Percentiles rank a stretch among this genome's conserved stretches.
Conservation (phyloP, 345 rosid species). For the Murraya koenigii region DNA sequence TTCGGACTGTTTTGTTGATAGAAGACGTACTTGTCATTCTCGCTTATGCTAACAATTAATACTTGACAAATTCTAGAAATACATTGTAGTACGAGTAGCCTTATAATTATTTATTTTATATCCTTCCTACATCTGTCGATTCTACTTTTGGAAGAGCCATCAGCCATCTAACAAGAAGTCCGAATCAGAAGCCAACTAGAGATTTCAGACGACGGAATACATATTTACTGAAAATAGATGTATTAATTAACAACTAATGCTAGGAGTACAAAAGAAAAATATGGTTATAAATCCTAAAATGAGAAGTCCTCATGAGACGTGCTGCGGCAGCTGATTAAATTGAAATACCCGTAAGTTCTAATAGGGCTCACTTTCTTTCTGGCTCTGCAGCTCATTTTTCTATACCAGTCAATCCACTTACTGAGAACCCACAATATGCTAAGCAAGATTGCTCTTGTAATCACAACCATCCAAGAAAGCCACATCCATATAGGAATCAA, state of each 20-base stretch:
- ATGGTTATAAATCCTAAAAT: neutral
- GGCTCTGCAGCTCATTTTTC: slow-evolving; percentile 27
- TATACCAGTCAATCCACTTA: slow-evolving; percentile 56
- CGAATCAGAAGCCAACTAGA: neutral
- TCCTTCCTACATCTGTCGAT: too few relatives aligned
- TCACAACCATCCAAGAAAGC: slow-evolving; percentile 76
- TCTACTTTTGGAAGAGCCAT: neutral
- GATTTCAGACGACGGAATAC: neutral
- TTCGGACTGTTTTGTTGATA: neutral
- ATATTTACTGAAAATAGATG: neutral
- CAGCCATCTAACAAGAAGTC: neutral
- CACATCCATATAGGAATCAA: slow-evolving; percentile 70
- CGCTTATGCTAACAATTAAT: neutral
- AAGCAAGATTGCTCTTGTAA: slow-evolving; percentile 48
- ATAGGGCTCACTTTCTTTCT: slow-evolving; percentile 28
- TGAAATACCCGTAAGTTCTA: neutral
- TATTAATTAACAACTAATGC: neutral
- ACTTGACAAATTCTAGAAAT: too few relatives aligned
- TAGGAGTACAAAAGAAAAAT: neutral
- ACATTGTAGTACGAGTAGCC: neutral
- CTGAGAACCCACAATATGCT: slow-evolving; percentile 61
- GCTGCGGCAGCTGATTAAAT: neutral
- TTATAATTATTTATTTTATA: neutral
- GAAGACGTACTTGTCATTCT: neutral
- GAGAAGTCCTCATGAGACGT: neutral